phyloP scores from a whole-genome alignment of 148 eudicot species.

The Chenopodium berlandieri region DNA sequence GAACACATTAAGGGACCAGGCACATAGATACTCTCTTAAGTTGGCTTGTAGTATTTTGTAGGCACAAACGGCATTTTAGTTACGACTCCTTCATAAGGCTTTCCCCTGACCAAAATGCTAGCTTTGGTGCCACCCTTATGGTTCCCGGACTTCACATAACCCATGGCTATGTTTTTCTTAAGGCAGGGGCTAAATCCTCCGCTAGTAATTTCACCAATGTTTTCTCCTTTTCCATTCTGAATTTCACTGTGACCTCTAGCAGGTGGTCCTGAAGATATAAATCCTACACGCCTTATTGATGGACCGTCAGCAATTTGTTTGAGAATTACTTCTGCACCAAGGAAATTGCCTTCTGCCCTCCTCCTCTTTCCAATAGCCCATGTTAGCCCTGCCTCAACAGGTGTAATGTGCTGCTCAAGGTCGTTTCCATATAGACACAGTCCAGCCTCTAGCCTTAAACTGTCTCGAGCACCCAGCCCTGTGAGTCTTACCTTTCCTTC shows the following conservation, averaged over 20 bases:
- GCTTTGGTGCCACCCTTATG: slow-evolving; percentile 87
- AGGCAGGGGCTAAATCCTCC: slow-evolving; percentile 98
- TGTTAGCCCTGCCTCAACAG: slow-evolving; percentile 93
- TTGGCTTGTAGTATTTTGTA: slow-evolving; percentile 86
- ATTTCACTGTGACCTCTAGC: slow-evolving; percentile 95
- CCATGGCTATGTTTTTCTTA: slow-evolving; percentile 98
- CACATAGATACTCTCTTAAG: slow-evolving; percentile 17
- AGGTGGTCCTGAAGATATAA: slow-evolving; percentile 83
- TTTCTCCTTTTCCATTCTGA: slow-evolving; percentile 67
- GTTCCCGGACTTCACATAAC: slow-evolving; percentile 83
- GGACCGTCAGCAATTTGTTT: slow-evolving; percentile 89
- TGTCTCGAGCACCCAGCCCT: slow-evolving; percentile 95
- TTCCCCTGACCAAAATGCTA: slow-evolving; percentile 71
- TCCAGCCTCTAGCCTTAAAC: slow-evolving; percentile 94
- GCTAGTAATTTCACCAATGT: slow-evolving; percentile 87
- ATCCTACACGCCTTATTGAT: slow-evolving; percentile 68
- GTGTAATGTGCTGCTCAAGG: slow-evolving; percentile 89
- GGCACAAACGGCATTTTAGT: slow-evolving; percentile 98
- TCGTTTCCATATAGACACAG: slow-evolving; percentile 91
- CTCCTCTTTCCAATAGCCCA: slow-evolving; percentile 99
- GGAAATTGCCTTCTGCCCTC: slow-evolving; percentile 87
- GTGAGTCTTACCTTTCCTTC: slow-evolving; percentile 93
- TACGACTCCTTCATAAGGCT: slow-evolving; percentile 69
- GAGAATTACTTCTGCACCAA: slow-evolving; percentile 88
- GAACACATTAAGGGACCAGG: slow-evolving; percentile 14